Conservation (phyloP, 1,284 basidiomycete genomes). For the Malassezia nana region DNA sequence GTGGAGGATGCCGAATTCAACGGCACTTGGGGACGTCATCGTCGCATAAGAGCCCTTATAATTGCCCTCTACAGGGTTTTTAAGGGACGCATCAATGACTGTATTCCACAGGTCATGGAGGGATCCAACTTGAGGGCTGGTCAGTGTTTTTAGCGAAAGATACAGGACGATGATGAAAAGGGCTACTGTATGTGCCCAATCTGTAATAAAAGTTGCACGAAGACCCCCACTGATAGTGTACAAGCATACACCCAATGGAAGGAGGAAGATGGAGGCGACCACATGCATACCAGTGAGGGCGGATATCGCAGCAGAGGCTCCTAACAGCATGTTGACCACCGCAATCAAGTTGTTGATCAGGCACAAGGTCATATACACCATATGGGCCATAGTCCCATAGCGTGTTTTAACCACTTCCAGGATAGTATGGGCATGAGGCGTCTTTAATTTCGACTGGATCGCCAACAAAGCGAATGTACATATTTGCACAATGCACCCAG, state of each 20-base stretch:
- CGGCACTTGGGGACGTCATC: constrained; percentile 23
- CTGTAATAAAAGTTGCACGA: constrained; percentile 34
- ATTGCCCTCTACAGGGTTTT: background rate
- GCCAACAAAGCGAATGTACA: constrained; percentile 36
- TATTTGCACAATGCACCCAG: constrained; percentile 34
- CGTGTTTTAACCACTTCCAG: constrained; percentile 34
- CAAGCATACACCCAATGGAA: constrained; percentile 32
- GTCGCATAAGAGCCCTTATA: constrained; percentile 20
- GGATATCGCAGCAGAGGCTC: constrained; percentile 31
- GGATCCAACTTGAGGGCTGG: constrained; percentile 19
- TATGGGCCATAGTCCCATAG: constrained; percentile 33
- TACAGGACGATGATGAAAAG: constrained; percentile 36
- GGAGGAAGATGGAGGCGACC: constrained; percentile 31
- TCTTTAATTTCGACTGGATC: constrained; percentile 19
- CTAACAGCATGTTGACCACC: constrained; percentile 37
- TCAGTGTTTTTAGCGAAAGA: constrained; percentile 29
- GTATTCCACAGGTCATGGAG: constrained; percentile 29
- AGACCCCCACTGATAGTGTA: constrained; percentile 39
- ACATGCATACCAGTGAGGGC: constrained; percentile 39
- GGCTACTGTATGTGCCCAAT: constrained; percentile 35
- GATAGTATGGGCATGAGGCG: constrained; percentile 36
- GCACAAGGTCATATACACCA: constrained; percentile 39
- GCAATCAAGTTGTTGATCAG: constrained; percentile 40
- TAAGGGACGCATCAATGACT: constrained; percentile 13
- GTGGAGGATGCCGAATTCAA: constrained; percentile 37